phyloP scores from a whole-genome alignment of 2,329 filamentous ascomycete genomes.

The Beauveria caledonica region DNA sequence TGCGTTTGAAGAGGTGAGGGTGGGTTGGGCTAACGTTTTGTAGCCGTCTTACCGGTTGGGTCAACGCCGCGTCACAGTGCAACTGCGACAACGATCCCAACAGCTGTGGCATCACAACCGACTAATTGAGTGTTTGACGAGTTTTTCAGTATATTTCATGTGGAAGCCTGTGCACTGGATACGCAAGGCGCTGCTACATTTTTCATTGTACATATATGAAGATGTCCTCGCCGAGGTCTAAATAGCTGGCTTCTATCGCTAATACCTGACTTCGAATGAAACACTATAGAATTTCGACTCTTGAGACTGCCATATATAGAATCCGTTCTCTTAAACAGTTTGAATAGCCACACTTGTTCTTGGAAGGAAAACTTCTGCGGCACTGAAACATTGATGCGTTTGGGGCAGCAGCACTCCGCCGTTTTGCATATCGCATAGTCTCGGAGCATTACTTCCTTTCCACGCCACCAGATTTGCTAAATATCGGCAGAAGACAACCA shows the following conservation, averaged over 20 bases:
- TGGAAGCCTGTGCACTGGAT: neutral
- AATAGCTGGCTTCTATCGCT: neutral
- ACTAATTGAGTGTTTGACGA: neutral
- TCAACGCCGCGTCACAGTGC: conserved; percentile 14
- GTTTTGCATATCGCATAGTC: too few relatives aligned
- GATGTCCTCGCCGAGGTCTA: neutral
- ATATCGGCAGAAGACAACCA: too few relatives aligned
- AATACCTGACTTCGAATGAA: too few relatives aligned
- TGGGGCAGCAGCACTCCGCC: too few relatives aligned
- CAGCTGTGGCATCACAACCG: conserved; percentile 13
- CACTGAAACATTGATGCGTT: too few relatives aligned
- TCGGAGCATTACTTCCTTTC: too few relatives aligned
- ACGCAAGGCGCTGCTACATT: neutral
- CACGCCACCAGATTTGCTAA: too few relatives aligned
- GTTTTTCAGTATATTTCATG: neutral
- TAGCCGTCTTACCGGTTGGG: conserved; percentile 18
- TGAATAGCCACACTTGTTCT: too few relatives aligned
- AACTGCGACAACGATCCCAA: conserved; percentile 16
- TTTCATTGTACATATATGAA: neutral
- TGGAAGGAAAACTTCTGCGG: too few relatives aligned
- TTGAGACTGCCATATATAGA: too few relatives aligned
- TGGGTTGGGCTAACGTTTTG: neutral
- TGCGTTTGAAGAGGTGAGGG: neutral
- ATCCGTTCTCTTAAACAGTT: too few relatives aligned
- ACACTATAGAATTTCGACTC: too few relatives aligned